A percentile compares a stretch with the other conserved stretches of the same genome.
Conservation (phyloP, 148 eudicot genomes). For the Chenopodium berlandieri region DNA sequence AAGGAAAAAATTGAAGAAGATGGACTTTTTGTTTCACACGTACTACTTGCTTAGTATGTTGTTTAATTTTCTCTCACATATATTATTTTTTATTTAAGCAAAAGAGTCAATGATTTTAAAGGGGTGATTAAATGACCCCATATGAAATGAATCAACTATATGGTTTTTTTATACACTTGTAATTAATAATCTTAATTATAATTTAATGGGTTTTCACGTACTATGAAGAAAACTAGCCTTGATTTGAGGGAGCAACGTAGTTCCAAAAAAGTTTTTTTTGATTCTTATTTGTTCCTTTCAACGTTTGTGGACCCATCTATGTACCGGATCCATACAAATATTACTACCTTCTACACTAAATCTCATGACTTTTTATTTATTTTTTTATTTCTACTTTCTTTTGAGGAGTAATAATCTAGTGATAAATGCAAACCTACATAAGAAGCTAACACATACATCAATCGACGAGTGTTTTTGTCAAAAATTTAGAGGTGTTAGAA, state of each 20-base stretch:
- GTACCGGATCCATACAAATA: no score
- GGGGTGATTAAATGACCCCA: slow-evolving; percentile 3
- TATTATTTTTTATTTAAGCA: neutral
- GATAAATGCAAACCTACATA: no score
- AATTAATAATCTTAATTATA: neutral
- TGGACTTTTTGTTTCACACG: slow-evolving; percentile 33
- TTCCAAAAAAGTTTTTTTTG: no score
- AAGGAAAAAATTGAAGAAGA: neutral
- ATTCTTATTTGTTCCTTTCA: no score
- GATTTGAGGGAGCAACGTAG: slow-evolving; percentile 17
- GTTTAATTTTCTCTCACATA: slow-evolving; percentile 10
- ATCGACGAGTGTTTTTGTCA: no score
- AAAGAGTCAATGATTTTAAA: slow-evolving; percentile 23
- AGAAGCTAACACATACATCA: no score
- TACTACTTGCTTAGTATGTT: neutral
- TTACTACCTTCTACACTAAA: no score
- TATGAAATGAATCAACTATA: neutral
- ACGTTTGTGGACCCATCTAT: no score
- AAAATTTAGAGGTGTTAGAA: no score
- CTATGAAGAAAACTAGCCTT: slow-evolving; percentile 19
- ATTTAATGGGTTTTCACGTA: slow-evolving; percentile 10
- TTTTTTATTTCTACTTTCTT: no score
- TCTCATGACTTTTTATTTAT: no score
- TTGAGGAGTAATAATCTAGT: no score
- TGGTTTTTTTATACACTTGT: neutral